phyloP scores from a whole-genome alignment of 106 monocot genomes.

The Dendrobium officinale region DNA sequence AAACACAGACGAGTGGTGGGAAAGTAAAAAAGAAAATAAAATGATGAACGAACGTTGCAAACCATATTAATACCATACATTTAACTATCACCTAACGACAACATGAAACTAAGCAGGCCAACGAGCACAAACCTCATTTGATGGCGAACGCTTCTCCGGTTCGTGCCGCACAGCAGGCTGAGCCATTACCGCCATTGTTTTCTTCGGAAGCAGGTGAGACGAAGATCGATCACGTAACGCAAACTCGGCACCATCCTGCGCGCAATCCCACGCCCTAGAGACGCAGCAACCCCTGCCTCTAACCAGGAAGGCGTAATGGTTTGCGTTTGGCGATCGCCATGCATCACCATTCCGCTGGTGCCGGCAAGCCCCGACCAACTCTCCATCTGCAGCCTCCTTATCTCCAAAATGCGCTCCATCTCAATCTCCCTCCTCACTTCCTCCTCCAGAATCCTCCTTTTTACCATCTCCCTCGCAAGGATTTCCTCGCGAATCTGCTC shows the following conservation, averaged over 20 bases:
- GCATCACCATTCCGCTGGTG: background rate
- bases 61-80: background rate
- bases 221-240: background rate
- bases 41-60: background rate
- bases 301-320: background rate
- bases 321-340: background rate
- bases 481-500: conserved; percentile 31
- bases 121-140: background rate
- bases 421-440: conserved; percentile 26
- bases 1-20: background rate
- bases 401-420: conserved; percentile 8
- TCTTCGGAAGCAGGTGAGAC: background rate
- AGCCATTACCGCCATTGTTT: background rate
- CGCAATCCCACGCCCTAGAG: background rate
- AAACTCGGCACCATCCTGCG: background rate
- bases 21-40: background rate
- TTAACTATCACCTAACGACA: background rate
- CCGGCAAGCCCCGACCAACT: background rate
- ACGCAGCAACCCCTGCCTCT: background rate
- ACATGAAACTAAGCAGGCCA: background rate
- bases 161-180: background rate
- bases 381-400: background rate
- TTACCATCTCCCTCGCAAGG: conserved; percentile 3
- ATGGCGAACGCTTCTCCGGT: background rate
- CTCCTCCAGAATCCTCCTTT: conserved; percentile 23